Evolutionary conservation across 2,329 filamentous ascomycete genomes (phyloP).

Genomic region (Teratosphaeria zuluensis): DNA sequence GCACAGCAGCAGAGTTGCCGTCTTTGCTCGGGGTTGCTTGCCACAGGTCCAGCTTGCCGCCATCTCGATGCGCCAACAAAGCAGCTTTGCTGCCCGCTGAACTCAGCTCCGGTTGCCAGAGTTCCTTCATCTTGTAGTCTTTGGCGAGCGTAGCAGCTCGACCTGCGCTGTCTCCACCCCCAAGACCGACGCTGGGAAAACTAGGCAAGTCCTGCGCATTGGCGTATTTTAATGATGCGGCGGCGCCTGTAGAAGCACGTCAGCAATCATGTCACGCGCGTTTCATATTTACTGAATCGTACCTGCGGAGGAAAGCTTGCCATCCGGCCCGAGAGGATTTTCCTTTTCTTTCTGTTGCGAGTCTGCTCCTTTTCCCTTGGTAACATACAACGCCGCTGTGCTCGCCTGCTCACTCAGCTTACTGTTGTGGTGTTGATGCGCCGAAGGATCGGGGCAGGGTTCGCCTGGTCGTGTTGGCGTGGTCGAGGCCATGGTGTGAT

Average conservation of each 20-base stretch:
- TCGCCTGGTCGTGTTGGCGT: background rate
- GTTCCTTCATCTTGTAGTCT: constrained; percentile 51
- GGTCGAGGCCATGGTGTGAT: constrained; percentile 3
- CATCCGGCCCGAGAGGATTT: constrained; percentile 39
- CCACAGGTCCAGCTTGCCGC: constrained; percentile 43
- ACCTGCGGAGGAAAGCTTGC: constrained; percentile 50
- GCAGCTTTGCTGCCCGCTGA: constrained; percentile 66
- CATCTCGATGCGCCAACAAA: constrained; percentile 50
- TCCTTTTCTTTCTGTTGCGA: constrained; percentile 16
- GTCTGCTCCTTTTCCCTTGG: constrained; percentile 24
- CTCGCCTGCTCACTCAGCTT: constrained; percentile 44
- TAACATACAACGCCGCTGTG: constrained; percentile 51
- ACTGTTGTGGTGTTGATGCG: constrained; percentile 25
- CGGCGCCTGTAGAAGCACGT: constrained; percentile 39
- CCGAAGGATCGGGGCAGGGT: constrained; percentile 36
- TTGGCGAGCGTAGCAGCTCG: constrained; percentile 50
- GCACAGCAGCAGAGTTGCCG: constrained; percentile 60
- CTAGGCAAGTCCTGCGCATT: constrained; percentile 63
- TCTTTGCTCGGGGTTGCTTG: constrained; percentile 39
- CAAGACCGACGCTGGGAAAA: constrained; percentile 61
- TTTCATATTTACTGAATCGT: constrained; percentile 18
- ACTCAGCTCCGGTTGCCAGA: constrained; percentile 55
- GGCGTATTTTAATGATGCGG: constrained; percentile 59
- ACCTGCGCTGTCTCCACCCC: constrained; percentile 54
- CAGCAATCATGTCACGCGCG: background rate